Base-by-base conservation (phyloP, 495 filamentous ascomycete genomes). In the Cenococcum geophilum region DNA sequence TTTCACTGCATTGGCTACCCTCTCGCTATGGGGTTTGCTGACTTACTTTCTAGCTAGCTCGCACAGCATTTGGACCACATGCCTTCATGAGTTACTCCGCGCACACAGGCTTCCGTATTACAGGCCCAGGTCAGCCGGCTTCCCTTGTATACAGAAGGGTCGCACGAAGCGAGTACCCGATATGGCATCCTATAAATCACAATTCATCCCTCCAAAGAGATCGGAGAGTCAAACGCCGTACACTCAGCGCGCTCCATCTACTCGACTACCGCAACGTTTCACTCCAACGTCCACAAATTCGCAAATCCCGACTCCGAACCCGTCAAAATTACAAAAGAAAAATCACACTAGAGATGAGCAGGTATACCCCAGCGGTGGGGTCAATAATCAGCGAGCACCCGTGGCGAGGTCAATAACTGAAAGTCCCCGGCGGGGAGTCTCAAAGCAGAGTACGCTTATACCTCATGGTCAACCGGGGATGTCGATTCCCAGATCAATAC, bases 151-250 rank as follows among this genome's bases (percentile, higher is more conserved):
- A 22, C 55, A 57, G 42, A 40, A 36, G 62, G 55, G 68, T 72
- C 43, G 59, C 62, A 72, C 68, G 40, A 60, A 34, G 65, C 49
- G 47, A 42, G 25, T 57, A 47, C 61, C 61, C 69, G 68, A 62
- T 23, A 72, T 72, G 70, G 63, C 70, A 65, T 71, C 68, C 35
- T 65, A 68, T 59, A 68, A 65, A 47, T 69, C 68, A 65, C 66
- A 70, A 12, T 55, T 53, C 57, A 65, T 61, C 57, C 51, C 57
- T 64, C 57, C 61, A 47, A 61, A 52, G 57, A 63, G 64, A 48
- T 52, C 50, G 22, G 66, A 69, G 21, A 60, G 60, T 8, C 59
- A 62, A 54, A 49, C 59, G 58, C 61, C 61, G 62, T 66, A 65
- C 59, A 16, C 63, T 45, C 50, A 55, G 18, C 66, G 61, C 25